A percentile compares a stretch with the other conserved stretches of the same genome.
Evolutionary conservation across 345 rosid species (phyloP).

Genomic region (Bretschneidera sinensis): DNA sequence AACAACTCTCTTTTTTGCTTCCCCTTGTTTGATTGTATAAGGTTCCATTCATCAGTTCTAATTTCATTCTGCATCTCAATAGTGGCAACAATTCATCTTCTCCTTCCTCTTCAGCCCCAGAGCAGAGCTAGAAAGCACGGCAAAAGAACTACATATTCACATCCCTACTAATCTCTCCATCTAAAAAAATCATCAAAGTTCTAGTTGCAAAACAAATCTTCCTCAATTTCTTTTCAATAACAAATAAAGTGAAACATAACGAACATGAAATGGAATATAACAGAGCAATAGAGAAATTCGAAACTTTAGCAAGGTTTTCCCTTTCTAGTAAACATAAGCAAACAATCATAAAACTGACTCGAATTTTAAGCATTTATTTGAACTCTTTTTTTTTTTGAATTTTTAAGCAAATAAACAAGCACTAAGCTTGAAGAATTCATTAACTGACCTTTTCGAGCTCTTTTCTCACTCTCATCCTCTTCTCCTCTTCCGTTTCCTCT

Average conservation of each 20-base stretch:
- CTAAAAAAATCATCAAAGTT: background rate
- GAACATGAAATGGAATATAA: no score
- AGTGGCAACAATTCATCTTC: no score
- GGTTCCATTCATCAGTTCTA: no score
- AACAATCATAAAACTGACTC: background rate
- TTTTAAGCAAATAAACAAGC: background rate
- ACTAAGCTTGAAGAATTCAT: background rate
- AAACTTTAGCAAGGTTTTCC: no score
- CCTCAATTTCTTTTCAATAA: background rate
- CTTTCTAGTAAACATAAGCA: no score
- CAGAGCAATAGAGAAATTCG: background rate
- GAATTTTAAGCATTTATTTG: background rate
- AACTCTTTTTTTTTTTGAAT: background rate
- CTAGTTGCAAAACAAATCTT: no score
- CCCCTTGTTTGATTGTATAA: no score
- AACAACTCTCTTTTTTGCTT: no score
- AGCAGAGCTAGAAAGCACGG: no score
- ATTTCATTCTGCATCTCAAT: no score
- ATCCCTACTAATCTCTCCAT: background rate
- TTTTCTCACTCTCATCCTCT: slow-evolving; percentile 72
- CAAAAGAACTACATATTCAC: background rate
- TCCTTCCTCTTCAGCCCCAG: no score
- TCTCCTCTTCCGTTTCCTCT: slow-evolving; percentile 81
- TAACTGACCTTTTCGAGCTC: slow-evolving; percentile 79
- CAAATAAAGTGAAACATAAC: background rate